Base-by-base conservation (phyloP, 495 filamentous ascomycete genomes). In the Aspergillus asperescens region DNA sequence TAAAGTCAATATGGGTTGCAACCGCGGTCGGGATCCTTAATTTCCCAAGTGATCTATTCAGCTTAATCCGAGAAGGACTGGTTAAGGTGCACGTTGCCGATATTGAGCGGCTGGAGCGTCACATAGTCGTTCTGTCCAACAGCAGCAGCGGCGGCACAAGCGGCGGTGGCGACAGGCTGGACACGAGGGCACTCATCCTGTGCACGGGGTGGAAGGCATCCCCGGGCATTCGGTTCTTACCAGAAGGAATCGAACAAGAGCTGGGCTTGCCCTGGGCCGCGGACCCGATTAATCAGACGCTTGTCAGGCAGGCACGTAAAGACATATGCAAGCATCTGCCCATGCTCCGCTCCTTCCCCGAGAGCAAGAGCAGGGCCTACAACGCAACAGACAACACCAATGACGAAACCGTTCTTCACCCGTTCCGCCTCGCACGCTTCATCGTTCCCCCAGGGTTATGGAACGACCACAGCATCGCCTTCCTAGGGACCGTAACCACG, bases 321-420 rank as follows among this genome's bases (percentile, higher is more conserved):
- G 81, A 88, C 43, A 89, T 93, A 42, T 66, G 88, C 1, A 39
- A 65, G 1, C 72, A 72, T 9, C 88, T 86, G 60, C 89, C 89
- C 3, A 74, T 78, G 1, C 74, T 92, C 5, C 69, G 39, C 13
- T 13, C 9, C 39, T 10, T 3, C 39, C 22, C 22, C 2, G 39
- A 23, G 16, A 27, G 22, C 39, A 20, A 12, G 15, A 22, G 1
- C n/a, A n/a, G n/a, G n/a, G n/a, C n/a, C 1, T 40, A 40, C 16
- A 16, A 22, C 38, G 38, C 16, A 16, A 20, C 3, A 66, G 24
- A 44, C 66, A 27, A 77, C 73, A 1, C 18, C 35, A 20, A 55
- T 16, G 31, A 57, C n/a, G 69, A 70, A 31, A 57, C 62, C n/a
- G 59, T 56, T n/a, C 50, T 63, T 4, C 62, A 71, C 49, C 73